phyloP scores from a whole-genome alignment of 164 flowering plant genomes.

The Annona cherimola region DNA sequence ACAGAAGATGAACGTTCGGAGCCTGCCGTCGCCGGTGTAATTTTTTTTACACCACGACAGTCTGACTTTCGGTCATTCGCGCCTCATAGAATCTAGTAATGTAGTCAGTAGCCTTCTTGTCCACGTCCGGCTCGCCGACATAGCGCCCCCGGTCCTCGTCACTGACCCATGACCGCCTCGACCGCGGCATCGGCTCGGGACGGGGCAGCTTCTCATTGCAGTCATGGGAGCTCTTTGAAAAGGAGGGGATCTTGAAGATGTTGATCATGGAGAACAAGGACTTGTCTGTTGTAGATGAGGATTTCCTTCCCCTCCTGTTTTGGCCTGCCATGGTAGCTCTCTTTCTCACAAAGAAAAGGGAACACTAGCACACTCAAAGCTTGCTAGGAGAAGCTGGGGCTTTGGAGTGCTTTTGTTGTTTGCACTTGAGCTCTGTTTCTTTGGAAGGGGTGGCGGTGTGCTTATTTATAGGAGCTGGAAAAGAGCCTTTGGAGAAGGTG shows the following conservation, averaged over 20 bases:
- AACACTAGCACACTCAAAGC: neutral
- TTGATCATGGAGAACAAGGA: constrained; percentile 4
- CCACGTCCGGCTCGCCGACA: constrained; percentile 5
- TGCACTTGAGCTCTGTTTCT: neutral
- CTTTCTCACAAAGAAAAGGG: neutral
- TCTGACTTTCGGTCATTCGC: neutral
- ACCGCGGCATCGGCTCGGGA: neutral
- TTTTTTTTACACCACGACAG: neutral
- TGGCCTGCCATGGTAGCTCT: neutral
- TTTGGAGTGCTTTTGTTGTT: neutral
- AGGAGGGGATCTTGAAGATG: constrained; percentile 7
- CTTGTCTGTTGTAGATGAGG: neutral
- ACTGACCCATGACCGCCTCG: neutral
- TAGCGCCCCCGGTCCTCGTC: constrained; percentile 6
- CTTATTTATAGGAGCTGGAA: constrained; percentile 11
- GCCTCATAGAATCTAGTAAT: constrained; percentile 1
- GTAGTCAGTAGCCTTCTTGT: constrained; percentile 6
- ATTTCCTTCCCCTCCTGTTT: constrained; percentile 2
- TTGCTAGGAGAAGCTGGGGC: neutral
- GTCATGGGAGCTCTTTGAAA: neutral
- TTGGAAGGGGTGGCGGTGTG: neutral
- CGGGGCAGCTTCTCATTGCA: neutral
- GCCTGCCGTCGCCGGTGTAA: too few species aligned
- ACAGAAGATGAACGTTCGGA: neutral
- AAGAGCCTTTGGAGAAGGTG: neutral